Base-by-base conservation (phyloP, 116 monocot genomes). In the Thalassia testudinum region DNA sequence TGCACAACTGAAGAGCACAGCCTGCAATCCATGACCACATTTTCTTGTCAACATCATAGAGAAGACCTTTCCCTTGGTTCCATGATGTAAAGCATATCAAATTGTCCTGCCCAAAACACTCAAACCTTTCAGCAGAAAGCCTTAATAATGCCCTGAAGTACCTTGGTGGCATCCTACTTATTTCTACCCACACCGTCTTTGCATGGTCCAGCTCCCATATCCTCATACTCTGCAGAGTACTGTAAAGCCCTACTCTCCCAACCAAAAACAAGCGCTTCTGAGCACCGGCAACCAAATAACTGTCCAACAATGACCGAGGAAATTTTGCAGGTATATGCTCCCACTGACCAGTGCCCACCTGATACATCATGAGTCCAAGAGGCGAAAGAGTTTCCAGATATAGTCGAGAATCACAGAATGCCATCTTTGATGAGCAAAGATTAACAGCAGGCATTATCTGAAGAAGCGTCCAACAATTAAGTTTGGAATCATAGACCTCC, bases 171-270 rank as follows among this genome's bases (percentile, higher is more conserved):
- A 87, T 87, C 66, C 79, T 75, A 62, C 65, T 76, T 64, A 82
- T 82, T 65, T 87, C 87, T 17, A 71, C 70, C 87, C 82, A 87
- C 12, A 79, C 52, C 19, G 57, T 72, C 62, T 71, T 82, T 21
- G 48, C 76, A 69, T 82, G 82, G 67, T 87, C 87, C 54, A 87
- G 49, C 53, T 87, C 87, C 87, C 87, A 87, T 45, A 87, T 82
- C 53, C 73, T 68, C 86, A 81, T 86, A 60, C 79, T 87, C 67
- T 87, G 87, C 25, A 82, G 58, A 7, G 87, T 87, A 67, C 87
- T 87, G 57, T 82, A 87, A n/a, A 82, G 65, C 53, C 87, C 87
- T 40, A 87, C 70, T 61, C 87, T 66, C 23, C 87, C 87, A 27
- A 87, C 87, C 64, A 87, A 60, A 67, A 82, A 87, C 30, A 87